phyloP scores from a whole-genome alignment of 2,329 filamentous ascomycete genomes.

The Diaporthe australafricana region DNA sequence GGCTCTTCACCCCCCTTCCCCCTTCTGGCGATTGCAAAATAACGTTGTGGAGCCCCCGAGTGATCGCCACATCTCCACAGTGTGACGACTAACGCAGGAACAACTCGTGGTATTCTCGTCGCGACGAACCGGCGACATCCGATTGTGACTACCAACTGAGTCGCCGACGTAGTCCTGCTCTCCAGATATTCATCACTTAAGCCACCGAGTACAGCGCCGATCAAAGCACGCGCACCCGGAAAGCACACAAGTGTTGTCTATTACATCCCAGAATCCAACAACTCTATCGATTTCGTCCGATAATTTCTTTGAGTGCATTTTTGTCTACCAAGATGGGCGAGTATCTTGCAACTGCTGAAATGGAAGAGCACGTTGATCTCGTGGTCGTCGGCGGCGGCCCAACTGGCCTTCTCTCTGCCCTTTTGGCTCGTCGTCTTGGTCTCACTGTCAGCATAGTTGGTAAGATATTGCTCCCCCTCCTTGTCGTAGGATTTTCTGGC shows the following conservation, averaged over 20 bases:
- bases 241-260: not conserved
- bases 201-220: not conserved
- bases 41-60: slow-evolving; percentile 3
- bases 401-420: slow-evolving; percentile 57
- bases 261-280: not conserved
- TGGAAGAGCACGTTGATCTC: slow-evolving; percentile 46
- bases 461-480: slow-evolving; percentile 33
- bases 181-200: slow-evolving; percentile 8
- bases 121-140: slow-evolving; percentile 4
- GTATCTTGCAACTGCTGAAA: not conserved
- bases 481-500: not conserved
- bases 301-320: not conserved
- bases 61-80: slow-evolving; percentile 3
- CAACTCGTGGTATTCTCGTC: not conserved
- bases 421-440: slow-evolving; percentile 55
- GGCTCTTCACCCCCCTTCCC: not conserved
- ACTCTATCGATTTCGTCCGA: not conserved
- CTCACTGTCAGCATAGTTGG: slow-evolving; percentile 54
- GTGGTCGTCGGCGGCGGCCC: slow-evolving; percentile 57
- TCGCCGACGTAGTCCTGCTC: not conserved
- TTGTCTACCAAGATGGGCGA: not conserved
- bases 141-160: not conserved
- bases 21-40: not conserved
- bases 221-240: not conserved
- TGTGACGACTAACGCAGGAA: slow-evolving; percentile 11